phyloP scores from a whole-genome alignment of 768 basidiomycete species.

The Collybia sp. region DNA sequence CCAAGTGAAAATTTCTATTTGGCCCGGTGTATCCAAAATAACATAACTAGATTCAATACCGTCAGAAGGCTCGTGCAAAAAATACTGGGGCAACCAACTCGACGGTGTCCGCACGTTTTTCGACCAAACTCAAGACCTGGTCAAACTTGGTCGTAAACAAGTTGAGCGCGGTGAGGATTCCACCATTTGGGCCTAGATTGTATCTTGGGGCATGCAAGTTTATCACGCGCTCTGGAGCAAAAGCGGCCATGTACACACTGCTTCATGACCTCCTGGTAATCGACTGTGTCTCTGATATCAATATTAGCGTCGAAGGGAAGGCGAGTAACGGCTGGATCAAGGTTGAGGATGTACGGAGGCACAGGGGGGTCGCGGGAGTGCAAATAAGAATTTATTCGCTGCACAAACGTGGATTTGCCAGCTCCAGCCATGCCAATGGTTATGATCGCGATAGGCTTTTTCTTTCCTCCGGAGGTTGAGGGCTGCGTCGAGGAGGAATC shows the following conservation, averaged over 20 bases:
- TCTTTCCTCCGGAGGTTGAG: slow-evolving; percentile 17
- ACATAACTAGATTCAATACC: slow-evolving; percentile 59
- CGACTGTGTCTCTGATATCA: slow-evolving; percentile 95
- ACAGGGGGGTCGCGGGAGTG: slow-evolving; percentile 58
- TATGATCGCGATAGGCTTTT: slow-evolving; percentile 80
- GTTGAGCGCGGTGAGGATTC: slow-evolving; percentile 94
- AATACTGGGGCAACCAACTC: slow-evolving; percentile 53
- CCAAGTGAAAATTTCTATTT: slow-evolving; percentile 99
- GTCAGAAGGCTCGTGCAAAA: not conserved
- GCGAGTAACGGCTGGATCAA: slow-evolving; percentile 92
- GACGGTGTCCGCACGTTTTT: slow-evolving; percentile 83
- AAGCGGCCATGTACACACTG: slow-evolving; percentile 63
- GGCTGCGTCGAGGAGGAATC: slow-evolving; percentile 10
- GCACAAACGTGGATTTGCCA: slow-evolving; percentile 97
- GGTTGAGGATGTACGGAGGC: slow-evolving; percentile 95
- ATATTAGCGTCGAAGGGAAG: slow-evolving; percentile 95
- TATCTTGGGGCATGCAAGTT: slow-evolving; percentile 53
- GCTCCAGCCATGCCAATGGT: slow-evolving; percentile 97
- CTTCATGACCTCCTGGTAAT: slow-evolving; percentile 99
- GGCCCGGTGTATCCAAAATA: slow-evolving; percentile 95
- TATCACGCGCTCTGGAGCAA: slow-evolving; percentile 13
- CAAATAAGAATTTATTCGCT: slow-evolving; percentile 89
- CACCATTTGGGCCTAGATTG: slow-evolving; percentile 97
- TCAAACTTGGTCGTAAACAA: slow-evolving; percentile 99
- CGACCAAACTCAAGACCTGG: slow-evolving; percentile 87